Evolutionary conservation across 1,284 basidiomycete species (phyloP).

Genomic region (Cryptococcus sp.): DNA sequence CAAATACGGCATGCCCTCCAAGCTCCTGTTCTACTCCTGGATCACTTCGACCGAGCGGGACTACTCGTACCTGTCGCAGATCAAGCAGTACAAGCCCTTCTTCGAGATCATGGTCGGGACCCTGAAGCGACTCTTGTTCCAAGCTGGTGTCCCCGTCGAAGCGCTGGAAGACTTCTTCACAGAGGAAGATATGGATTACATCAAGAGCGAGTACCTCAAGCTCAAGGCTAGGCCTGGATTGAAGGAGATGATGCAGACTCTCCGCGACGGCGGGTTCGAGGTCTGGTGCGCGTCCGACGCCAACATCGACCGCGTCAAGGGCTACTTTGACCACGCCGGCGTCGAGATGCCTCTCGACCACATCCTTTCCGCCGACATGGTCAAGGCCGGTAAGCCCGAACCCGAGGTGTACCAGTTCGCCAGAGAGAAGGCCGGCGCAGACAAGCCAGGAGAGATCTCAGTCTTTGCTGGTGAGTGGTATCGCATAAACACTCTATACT

Average conservation of each 20-base stretch:
- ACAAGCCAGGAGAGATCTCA: slow-evolving; percentile 33
- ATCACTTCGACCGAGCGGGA: slow-evolving; percentile 30
- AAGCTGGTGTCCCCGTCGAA: slow-evolving; percentile 27
- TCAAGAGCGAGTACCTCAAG: slow-evolving; percentile 26
- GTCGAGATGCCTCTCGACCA: slow-evolving; percentile 34
- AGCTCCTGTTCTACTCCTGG: slow-evolving; percentile 36
- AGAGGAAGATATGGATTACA: slow-evolving; percentile 28
- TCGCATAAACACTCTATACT: neutral
- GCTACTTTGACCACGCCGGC: slow-evolving; percentile 34
- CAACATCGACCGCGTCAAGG: slow-evolving; percentile 33
- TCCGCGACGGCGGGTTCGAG: slow-evolving; percentile 33
- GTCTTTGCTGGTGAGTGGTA: slow-evolving; percentile 33
- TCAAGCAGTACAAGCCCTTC: slow-evolving; percentile 36
- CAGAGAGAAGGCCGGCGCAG: slow-evolving; percentile 29
- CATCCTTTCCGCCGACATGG: slow-evolving; percentile 37
- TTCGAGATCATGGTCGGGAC: slow-evolving; percentile 26
- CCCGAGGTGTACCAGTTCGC: slow-evolving; percentile 35
- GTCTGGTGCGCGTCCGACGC: slow-evolving; percentile 36
- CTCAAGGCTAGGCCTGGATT: slow-evolving; percentile 28
- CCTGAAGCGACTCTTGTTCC: slow-evolving; percentile 32
- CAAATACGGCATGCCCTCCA: slow-evolving; percentile 28
- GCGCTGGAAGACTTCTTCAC: slow-evolving; percentile 27
- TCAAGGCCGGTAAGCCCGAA: slow-evolving; percentile 33
- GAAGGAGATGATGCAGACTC: slow-evolving; percentile 32
- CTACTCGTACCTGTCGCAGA: slow-evolving; percentile 34